Evolutionary conservation across 1,284 basidiomycete genomes (phyloP).

Genomic region (Marasmius sp.): DNA sequence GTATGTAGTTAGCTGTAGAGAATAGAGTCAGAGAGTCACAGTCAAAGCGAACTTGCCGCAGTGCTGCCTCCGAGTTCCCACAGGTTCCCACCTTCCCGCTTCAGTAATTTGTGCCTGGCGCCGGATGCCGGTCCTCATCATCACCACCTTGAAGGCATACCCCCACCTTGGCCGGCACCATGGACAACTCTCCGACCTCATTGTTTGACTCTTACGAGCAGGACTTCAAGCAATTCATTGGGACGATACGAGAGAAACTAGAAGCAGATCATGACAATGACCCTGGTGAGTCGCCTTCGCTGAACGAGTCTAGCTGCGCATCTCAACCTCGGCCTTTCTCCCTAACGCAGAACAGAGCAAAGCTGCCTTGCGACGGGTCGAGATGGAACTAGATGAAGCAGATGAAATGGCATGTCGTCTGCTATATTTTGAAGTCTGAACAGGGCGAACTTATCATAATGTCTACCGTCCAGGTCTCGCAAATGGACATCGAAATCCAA

Average conservation of each 20-base stretch:
- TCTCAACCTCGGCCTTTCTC: not conserved
- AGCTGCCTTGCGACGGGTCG: slow-evolving; percentile 79
- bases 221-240: slow-evolving; percentile 75
- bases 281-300: slow-evolving; percentile 44
- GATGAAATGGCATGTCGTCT: slow-evolving; percentile 83
- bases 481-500: slow-evolving; percentile 99
- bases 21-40: no score
- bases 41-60: no score
- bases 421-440: not conserved
- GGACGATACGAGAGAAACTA: slow-evolving; percentile 67
- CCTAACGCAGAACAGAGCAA: slow-evolving; percentile 73
- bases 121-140: no score
- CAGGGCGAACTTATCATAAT: not conserved
- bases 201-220: slow-evolving; percentile 83
- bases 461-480: slow-evolving; percentile 69
- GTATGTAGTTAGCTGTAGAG: no score
- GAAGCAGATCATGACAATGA: slow-evolving; percentile 60
- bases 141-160: not conserved
- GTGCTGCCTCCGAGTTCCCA: no score
- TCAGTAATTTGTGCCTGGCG: no score
- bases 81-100: no score
- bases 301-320: not conserved
- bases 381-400: slow-evolving; percentile 97
- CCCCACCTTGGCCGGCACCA: slow-evolving; percentile 24
- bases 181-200: slow-evolving; percentile 79